Conservation (phyloP, 768 basidiomycete species). For the Lactarius evosmus region DNA sequence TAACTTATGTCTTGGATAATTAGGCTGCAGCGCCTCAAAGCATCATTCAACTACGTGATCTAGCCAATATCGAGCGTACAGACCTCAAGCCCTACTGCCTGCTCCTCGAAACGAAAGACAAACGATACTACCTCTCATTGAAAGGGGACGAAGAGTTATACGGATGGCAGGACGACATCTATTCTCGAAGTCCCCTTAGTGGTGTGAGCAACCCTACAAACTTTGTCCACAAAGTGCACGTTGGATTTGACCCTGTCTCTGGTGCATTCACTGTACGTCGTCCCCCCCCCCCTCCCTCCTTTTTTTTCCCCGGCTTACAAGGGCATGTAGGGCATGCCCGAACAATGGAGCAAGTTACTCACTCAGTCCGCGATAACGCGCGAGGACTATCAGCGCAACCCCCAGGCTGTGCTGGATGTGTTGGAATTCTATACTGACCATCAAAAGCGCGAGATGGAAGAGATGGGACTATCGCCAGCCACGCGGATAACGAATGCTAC, state of each 20-base stretch:
- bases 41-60: constrained; percentile 66
- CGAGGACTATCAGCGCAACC: constrained; percentile 95
- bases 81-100: constrained; percentile 96
- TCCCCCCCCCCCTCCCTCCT: not conserved
- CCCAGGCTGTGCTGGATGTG: constrained; percentile 95
- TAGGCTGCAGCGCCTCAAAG: constrained; percentile 57
- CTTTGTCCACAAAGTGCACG: constrained; percentile 98
- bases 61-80: constrained; percentile 84
- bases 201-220: constrained; percentile 94
- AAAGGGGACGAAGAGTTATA: constrained; percentile 98
- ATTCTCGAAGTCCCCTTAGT: constrained; percentile 86
- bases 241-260: constrained; percentile 91
- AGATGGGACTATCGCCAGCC: constrained; percentile 40
- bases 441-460: constrained; percentile 90
- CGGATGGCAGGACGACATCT: constrained; percentile 96
- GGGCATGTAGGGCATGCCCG: constrained; percentile 76
- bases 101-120: constrained; percentile 79
- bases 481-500: constrained; percentile 29
- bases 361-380: constrained; percentile 97
- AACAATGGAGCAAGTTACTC: constrained; percentile 96
- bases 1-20: constrained; percentile 2
- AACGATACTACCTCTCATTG: constrained; percentile 73
- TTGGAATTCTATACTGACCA: constrained; percentile 98
- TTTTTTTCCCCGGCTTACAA: constrained; percentile 2
- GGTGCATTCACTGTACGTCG: constrained; percentile 90